Percentiles rank a stretch among this genome's conserved stretches.
These are phyloP conservation scores for Lactarius pseudohatsudake DNA, from an alignment of 768 basidiomycete species.

Conservation along the genomic window DNA sequence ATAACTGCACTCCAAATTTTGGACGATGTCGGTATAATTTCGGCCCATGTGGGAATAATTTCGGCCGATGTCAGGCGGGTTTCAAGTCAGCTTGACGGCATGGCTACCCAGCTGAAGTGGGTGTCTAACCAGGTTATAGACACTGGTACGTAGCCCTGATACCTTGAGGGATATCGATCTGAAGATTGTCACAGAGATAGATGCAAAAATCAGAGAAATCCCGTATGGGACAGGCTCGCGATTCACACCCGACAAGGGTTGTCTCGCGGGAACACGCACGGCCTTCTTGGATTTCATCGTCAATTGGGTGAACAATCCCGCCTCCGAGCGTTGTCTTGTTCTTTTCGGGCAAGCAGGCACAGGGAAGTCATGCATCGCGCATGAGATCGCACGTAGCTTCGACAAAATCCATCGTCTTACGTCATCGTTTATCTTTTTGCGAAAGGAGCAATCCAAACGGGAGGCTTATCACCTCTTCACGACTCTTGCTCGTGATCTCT, in stretches of 20 bases:
- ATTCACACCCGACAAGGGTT: not conserved
- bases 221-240: not conserved
- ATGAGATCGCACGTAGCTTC: not conserved
- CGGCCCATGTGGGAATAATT: not conserved
- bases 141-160: not conserved
- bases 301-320: not conserved
- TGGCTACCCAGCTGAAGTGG: not conserved
- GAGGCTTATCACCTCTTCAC: slow-evolving; percentile 1
- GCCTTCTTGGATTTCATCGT: not conserved
- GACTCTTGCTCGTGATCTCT: not conserved
- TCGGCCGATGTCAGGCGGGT: not conserved
- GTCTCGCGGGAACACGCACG: not conserved
- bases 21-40: not conserved
- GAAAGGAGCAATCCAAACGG: not conserved
- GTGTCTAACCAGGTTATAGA: not conserved
- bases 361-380: no score
- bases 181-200: not conserved
- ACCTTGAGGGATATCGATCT: not conserved
- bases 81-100: not conserved
- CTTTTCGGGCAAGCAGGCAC: slow-evolving; percentile 4
- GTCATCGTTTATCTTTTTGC: not conserved
- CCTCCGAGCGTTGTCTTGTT: not conserved
- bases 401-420: not conserved
- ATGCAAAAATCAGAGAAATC: not conserved
- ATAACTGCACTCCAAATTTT: not conserved